A percentile compares a stretch with the other conserved stretches of the same genome.
Evolutionary conservation across 768 basidiomycete genomes (phyloP).

Genomic region (Hygrocybe coccinea): DNA sequence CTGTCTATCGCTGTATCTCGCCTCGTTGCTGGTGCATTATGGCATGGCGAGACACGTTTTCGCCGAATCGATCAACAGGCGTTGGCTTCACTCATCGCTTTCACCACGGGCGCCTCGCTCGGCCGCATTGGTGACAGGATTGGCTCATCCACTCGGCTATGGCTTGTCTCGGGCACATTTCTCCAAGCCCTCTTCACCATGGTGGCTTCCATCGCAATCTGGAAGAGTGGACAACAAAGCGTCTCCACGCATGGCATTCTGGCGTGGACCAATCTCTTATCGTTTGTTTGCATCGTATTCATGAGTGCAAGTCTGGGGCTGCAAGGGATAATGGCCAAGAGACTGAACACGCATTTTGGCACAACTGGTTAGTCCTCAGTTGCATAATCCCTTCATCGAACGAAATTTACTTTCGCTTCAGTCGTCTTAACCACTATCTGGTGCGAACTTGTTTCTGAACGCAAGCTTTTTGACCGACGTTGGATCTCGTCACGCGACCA

Average conservation of each 20-base stretch:
- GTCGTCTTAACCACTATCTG: conserved; percentile 84
- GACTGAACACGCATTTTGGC: conserved; percentile 75
- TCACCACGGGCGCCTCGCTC: conserved; percentile 67
- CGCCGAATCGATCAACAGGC: conserved; percentile 82
- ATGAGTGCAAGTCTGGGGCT: conserved; percentile 79
- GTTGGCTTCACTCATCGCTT: conserved; percentile 67
- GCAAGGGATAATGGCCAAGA: conserved; percentile 82
- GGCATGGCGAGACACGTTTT: conserved; percentile 52
- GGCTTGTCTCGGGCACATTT: conserved; percentile 69
- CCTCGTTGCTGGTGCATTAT: conserved; percentile 53
- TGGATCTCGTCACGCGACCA: conserved; percentile 62
- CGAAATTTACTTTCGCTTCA: conserved; percentile 17
- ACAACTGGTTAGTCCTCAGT: conserved; percentile 53
- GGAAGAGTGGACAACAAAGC: conserved; percentile 59
- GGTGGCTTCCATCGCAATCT: conserved; percentile 64
- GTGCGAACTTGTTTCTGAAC: conserved; percentile 84
- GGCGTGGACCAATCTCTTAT: conserved; percentile 61
- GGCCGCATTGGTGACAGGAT: conserved; percentile 77
- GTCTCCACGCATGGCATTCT: conserved; percentile 56
- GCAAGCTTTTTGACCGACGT: conserved; percentile 58
- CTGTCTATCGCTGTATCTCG: conserved; percentile 76
- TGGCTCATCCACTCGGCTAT: conserved; percentile 67
- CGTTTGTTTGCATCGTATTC: conserved; percentile 71
- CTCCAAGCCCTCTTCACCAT: conserved; percentile 74
- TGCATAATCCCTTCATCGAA: neutral